Evolutionary conservation across 208 protist species (phyloP).

Genomic region (Crithidia sp.): DNA sequence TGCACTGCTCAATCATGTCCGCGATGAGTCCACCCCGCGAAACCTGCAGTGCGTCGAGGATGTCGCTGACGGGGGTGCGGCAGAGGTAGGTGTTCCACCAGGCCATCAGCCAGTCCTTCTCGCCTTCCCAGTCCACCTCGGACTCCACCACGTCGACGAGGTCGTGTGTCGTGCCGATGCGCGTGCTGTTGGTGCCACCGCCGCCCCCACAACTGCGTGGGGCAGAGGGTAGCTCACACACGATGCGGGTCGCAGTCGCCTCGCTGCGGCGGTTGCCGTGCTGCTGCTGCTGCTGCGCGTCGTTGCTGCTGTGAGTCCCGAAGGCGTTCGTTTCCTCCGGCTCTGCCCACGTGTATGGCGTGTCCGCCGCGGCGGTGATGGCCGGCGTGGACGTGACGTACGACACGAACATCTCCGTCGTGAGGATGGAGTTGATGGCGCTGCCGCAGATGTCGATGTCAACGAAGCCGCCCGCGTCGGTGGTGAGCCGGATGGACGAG

Average conservation of each 20-base stretch:
- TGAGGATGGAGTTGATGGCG: constrained; percentile 91
- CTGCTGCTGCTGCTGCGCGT: constrained; percentile 16
- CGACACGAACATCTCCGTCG: constrained; percentile 59
- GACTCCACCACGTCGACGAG: constrained; percentile 30
- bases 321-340: neutral
- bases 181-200: neutral
- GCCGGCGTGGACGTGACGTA: constrained; percentile 25
- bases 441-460: constrained; percentile 79
- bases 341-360: constrained; percentile 17
- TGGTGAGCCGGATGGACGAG: constrained; percentile 85
- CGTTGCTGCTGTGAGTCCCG: neutral
- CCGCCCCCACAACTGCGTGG: neutral
- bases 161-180: constrained; percentile 7
- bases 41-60: constrained; percentile 60
- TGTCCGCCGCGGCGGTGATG: constrained; percentile 39
- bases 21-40: constrained; percentile 63
- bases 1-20: constrained; percentile 71
- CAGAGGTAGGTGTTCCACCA: constrained; percentile 87
- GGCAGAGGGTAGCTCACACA: constrained; percentile 8
- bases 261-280: neutral
- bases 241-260: neutral
- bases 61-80: constrained; percentile 55
- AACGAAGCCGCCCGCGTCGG: constrained; percentile 74
- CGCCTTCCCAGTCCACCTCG: constrained; percentile 25
- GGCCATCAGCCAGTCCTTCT: constrained; percentile 52